phyloP scores from a whole-genome alignment of 2,329 filamentous ascomycete species.

The Lachnum nothofagi region DNA sequence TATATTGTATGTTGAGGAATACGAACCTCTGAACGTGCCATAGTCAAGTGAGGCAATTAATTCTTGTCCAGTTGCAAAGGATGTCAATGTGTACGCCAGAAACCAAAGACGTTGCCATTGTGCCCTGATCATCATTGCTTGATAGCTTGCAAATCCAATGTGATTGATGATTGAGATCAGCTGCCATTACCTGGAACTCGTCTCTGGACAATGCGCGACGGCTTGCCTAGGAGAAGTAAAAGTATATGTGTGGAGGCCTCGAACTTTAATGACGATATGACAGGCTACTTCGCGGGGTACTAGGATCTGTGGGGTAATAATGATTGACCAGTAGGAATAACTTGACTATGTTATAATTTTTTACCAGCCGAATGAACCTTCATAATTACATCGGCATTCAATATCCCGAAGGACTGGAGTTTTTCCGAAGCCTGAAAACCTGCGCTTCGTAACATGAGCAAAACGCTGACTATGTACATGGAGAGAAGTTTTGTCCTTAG shows the following conservation, averaged over 20 bases:
- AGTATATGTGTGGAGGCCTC: neutral
- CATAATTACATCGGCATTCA: constrained; percentile 10
- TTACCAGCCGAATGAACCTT: constrained; percentile 7
- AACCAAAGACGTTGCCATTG: neutral
- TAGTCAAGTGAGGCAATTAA: constrained; percentile 43
- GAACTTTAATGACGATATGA: neutral
- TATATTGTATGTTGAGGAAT: constrained; percentile 49
- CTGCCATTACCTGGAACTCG: neutral
- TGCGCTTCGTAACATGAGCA: neutral
- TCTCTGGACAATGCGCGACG: neutral
- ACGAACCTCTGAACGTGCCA: constrained; percentile 49
- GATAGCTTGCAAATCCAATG: neutral
- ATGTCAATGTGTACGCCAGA: neutral
- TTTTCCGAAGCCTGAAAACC: constrained; percentile 14
- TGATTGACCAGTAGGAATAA: constrained; percentile 12
- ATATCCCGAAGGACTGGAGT: constrained; percentile 16
- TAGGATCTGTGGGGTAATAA: constrained; percentile 6
- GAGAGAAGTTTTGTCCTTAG: neutral
- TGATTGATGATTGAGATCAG: neutral
- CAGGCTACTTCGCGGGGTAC: constrained; percentile 12
- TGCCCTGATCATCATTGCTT: neutral
- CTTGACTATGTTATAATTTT: neutral
- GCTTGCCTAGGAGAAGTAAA: no score
- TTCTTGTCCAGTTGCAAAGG: constrained; percentile 15
- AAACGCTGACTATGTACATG: constrained; percentile 1